These are phyloP conservation scores for Alternaria arbusti DNA, from an alignment of 2,329 filamentous ascomycete genomes.

Conservation along the genomic window DNA sequence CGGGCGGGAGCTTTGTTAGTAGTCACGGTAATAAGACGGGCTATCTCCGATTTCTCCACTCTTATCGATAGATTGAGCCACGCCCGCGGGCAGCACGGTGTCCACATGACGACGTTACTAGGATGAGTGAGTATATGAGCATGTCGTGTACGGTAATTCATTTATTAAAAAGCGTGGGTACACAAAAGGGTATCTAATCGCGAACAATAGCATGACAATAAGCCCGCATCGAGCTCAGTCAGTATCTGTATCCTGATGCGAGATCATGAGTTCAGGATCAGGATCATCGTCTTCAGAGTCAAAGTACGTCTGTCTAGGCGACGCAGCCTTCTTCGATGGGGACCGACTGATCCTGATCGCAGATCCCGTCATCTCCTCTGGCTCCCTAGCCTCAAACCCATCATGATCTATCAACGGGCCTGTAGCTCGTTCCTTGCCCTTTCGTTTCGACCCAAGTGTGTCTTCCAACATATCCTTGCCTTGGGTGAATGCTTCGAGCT, in stretches of 20 bases:
- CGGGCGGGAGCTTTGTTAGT: conserved; percentile 10
- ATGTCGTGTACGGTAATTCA: neutral
- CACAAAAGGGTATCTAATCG: neutral
- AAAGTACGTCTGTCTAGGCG: conserved; percentile 36
- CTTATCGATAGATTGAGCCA: conserved; percentile 12
- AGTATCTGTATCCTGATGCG: conserved; percentile 52
- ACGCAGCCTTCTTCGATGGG: conserved; percentile 38
- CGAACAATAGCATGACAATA: neutral
- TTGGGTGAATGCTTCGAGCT: conserved; percentile 70
- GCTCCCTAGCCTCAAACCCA: conserved; percentile 16
- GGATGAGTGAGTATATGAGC: neutral
- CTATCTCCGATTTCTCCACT: conserved; percentile 13
- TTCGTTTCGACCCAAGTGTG: conserved; percentile 38
- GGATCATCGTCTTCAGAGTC: conserved; percentile 54
- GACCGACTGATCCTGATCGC: conserved; percentile 39
- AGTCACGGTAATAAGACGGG: conserved; percentile 6
- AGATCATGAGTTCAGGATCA: conserved; percentile 58
- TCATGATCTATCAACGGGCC: conserved; percentile 28
- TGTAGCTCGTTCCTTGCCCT: conserved; percentile 37
- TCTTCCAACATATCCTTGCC: conserved; percentile 63
- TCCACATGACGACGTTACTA: neutral
- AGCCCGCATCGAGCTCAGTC: conserved; percentile 23
- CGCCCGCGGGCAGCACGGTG: neutral
- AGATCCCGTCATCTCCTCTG: conserved; percentile 39
- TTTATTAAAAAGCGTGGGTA: neutral